phyloP scores from a whole-genome alignment of 1,139 yeast genomes.

The Pichia sp. region DNA sequence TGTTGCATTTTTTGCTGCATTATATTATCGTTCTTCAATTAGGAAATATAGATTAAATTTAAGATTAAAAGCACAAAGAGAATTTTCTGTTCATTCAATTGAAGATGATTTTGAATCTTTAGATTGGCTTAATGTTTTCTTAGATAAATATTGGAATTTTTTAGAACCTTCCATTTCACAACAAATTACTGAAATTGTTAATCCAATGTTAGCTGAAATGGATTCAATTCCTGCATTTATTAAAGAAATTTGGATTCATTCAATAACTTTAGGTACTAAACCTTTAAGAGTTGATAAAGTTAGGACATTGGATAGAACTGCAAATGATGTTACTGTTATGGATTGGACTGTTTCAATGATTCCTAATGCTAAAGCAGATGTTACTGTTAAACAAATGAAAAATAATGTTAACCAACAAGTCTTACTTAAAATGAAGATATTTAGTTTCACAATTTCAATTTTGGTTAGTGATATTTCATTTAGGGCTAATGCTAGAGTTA shows the following conservation, averaged over 20 bases:
- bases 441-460: constrained; percentile 62
- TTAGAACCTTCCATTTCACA: constrained; percentile 88
- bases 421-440: constrained; percentile 59
- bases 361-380: constrained; percentile 82
- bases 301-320: constrained; percentile 80
- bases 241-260: constrained; percentile 75
- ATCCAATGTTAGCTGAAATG: constrained; percentile 69
- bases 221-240: constrained; percentile 76
- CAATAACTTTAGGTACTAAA: constrained; percentile 87
- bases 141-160: constrained; percentile 86
- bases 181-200: constrained; percentile 77
- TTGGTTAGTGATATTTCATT: constrained; percentile 57
- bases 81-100: constrained; percentile 68
- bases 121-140: constrained; percentile 88
- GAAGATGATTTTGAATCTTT: constrained; percentile 87
- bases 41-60: constrained; percentile 68
- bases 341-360: constrained; percentile 95
- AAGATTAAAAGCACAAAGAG: constrained; percentile 80
- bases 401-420: constrained; percentile 77
- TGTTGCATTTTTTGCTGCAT: constrained; percentile 50
- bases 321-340: constrained; percentile 81
- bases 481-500: constrained; percentile 63
- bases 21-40: constrained; percentile 76
- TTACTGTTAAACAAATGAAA: constrained; percentile 75
- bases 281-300: constrained; percentile 90